Conservation (phyloP, 2,329 filamentous ascomycete genomes). For the Bipolaris bicolor region DNA sequence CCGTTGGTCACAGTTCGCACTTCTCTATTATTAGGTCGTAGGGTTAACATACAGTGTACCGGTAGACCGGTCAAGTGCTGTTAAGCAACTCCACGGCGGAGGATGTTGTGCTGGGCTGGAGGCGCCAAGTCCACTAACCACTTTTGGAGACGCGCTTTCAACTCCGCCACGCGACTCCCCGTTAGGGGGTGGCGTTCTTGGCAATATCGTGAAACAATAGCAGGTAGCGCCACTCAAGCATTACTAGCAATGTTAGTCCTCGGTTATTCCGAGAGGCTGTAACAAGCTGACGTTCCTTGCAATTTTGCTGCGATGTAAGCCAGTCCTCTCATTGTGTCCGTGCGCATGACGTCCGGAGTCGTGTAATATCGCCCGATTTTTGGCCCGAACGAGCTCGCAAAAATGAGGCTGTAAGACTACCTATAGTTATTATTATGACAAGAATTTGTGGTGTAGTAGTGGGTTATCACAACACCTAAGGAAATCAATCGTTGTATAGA, state of each 20-base stretch:
- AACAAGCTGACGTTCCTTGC: background rate
- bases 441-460: background rate
- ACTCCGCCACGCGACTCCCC: background rate
- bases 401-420: background rate
- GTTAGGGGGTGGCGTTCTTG: background rate
- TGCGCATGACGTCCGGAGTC: background rate
- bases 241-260: background rate
- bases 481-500: no score
- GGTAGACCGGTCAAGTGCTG: background rate
- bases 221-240: background rate
- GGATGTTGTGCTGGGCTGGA: background rate
- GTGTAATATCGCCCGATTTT: background rate
- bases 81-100: background rate
- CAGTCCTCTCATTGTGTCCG: background rate
- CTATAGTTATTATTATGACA: background rate
- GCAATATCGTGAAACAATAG: background rate
- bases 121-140: background rate
- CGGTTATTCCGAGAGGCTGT: background rate
- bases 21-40: background rate
- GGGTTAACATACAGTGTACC: background rate
- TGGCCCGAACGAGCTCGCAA: background rate
- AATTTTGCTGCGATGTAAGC: background rate
- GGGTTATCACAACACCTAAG: no score
- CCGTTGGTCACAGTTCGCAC: background rate
- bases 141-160: background rate